A percentile compares a stretch with the other conserved stretches of the same genome.
phyloP scores from a whole-genome alignment of 805 yeast species.

The Kurtzmaniella cleridarum region DNA sequence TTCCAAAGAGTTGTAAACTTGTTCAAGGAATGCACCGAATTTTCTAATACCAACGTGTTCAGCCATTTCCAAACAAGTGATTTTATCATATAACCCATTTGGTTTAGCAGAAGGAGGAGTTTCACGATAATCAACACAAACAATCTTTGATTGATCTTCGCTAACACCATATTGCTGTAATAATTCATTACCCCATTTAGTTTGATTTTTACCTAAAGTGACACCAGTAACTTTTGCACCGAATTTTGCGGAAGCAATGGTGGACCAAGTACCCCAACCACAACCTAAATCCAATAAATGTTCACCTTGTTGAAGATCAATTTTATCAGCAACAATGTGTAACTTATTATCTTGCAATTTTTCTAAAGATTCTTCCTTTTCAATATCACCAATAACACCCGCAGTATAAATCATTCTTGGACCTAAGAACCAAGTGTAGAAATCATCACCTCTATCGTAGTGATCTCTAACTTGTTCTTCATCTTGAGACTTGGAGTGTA shows the following conservation, averaged over 20 bases:
- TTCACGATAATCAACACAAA: slow-evolving; percentile 87
- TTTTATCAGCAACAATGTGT: slow-evolving; percentile 82
- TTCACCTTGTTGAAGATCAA: slow-evolving; percentile 68
- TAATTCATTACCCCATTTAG: slow-evolving; percentile 78
- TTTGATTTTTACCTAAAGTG: slow-evolving; percentile 86
- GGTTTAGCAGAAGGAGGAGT: slow-evolving; percentile 59
- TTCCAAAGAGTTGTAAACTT: slow-evolving; percentile 81
- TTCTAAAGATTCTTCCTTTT: slow-evolving; percentile 67
- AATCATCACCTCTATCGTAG: slow-evolving; percentile 94
- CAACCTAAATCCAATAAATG: slow-evolving; percentile 81
- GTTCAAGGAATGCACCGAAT: slow-evolving; percentile 66
- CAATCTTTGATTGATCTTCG: slow-evolving; percentile 64
- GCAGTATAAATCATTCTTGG: slow-evolving; percentile 93
- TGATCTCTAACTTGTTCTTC: slow-evolving; percentile 96
- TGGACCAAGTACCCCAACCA: slow-evolving; percentile 94
- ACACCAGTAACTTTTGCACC: slow-evolving; percentile 88
- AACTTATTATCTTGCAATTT: slow-evolving; percentile 85
- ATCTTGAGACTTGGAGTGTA: slow-evolving; percentile 91
- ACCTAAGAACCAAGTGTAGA: slow-evolving; percentile 89
- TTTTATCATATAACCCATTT: slow-evolving; percentile 64
- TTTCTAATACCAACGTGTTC: slow-evolving; percentile 94
- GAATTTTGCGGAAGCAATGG: slow-evolving; percentile 74
- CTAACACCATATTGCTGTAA: slow-evolving; percentile 65
- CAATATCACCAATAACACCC: slow-evolving; percentile 72
- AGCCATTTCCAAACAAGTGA: slow-evolving; percentile 90